Evolutionary conservation across 2,329 filamentous ascomycete genomes (phyloP).

Genomic region (Colletotrichum sp.): DNA sequence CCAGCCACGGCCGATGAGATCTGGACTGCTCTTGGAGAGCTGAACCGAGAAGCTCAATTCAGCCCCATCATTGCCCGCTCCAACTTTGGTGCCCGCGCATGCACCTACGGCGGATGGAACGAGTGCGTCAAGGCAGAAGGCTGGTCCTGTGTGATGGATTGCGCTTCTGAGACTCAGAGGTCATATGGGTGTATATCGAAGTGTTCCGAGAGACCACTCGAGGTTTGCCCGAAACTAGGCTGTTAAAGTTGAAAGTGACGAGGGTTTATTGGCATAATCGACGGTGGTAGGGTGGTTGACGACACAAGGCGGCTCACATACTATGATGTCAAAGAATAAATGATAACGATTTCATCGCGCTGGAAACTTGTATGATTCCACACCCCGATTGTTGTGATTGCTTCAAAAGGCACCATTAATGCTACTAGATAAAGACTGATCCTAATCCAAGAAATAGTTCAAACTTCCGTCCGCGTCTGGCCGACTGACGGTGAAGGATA

Average conservation of each 20-base stretch:
- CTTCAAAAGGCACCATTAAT: not conserved
- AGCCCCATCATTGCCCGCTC: not conserved
- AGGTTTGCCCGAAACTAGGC: not conserved
- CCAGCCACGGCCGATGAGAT: not conserved
- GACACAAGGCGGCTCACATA: not conserved
- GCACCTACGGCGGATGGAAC: not conserved
- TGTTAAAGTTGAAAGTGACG: too few species aligned
- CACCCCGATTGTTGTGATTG: rapidly evolving
- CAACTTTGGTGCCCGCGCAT: not conserved
- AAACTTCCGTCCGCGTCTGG: not conserved
- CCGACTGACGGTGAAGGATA: not conserved
- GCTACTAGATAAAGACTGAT: rapidly evolving
- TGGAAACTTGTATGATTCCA: not conserved
- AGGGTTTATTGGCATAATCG: too few species aligned
- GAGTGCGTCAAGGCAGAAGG: not conserved
- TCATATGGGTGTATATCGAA: not conserved
- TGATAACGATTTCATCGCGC: not conserved
- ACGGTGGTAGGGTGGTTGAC: rapidly evolving
- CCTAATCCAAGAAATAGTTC: not conserved
- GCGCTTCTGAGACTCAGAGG: not conserved
- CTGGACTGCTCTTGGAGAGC: not conserved
- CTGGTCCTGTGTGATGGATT: not conserved
- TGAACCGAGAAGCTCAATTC: not conserved
- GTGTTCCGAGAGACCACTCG: not conserved
- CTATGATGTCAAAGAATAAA: not conserved